A percentile compares a stretch with the other conserved stretches of the same genome.
Evolutionary conservation across 2,329 filamentous ascomycete species (phyloP).

Genomic region (Colletotrichum tamarilloi): DNA sequence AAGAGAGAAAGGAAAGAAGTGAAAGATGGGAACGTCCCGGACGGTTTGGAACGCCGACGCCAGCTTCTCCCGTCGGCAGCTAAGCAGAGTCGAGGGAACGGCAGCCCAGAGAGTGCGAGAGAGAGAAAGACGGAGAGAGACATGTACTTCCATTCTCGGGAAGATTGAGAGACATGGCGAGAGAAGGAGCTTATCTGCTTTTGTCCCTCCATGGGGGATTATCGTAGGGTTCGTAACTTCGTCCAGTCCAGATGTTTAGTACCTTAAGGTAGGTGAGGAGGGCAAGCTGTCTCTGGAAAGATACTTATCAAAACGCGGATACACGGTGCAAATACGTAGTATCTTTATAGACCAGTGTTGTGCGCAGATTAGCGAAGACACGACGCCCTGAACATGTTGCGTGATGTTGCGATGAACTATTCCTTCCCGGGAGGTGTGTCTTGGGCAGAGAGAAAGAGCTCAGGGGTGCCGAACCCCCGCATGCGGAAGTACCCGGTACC

Average conservation of each 20-base stretch:
- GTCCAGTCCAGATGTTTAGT: too few relatives aligned
- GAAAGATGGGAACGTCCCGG: neutral
- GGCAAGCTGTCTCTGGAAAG: too few relatives aligned
- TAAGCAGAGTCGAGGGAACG: neutral
- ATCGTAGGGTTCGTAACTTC: too few relatives aligned
- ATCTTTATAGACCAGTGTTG: neutral
- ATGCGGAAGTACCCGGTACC: constrained; percentile 28
- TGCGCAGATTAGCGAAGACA: constrained; percentile 14
- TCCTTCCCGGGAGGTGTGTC: constrained; percentile 29
- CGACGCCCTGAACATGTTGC: constrained; percentile 8
- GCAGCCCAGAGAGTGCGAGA: neutral
- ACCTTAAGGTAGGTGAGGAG: too few relatives aligned
- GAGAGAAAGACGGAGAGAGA: neutral
- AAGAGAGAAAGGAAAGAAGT: neutral
- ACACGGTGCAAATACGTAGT: too few relatives aligned
- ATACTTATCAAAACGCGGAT: too few relatives aligned
- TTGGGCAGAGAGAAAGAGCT: constrained; percentile 27
- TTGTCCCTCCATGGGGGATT: too few relatives aligned
- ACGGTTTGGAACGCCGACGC: neutral
- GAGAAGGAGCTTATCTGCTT: too few relatives aligned
- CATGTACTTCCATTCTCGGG: too few relatives aligned
- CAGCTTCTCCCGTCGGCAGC: neutral
- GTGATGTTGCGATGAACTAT: constrained; percentile 29
- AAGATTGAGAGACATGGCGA: too few relatives aligned
- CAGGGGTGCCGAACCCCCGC: constrained; percentile 25